A percentile compares a stretch with the other conserved stretches of the same genome.
These are phyloP conservation scores for Amoeboaphelidium protococcarum DNA, from an alignment of 371 early-diverging fungal species.

Conservation along the genomic window DNA sequence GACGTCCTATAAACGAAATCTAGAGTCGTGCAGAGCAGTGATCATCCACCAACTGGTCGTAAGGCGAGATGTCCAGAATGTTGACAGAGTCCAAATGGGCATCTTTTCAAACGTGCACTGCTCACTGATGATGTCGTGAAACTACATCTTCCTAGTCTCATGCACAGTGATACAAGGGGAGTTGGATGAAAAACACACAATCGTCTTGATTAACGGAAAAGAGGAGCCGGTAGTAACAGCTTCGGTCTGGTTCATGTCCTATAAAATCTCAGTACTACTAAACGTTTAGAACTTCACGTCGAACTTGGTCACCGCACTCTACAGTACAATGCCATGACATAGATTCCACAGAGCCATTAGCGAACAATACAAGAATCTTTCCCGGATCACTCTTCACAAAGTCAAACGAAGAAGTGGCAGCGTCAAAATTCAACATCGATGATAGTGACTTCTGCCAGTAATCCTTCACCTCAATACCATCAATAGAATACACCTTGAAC, in stretches of 20 bases:
- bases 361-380: slow-evolving; percentile 33
- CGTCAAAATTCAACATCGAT: slow-evolving; percentile 6
- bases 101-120: slow-evolving; percentile 15
- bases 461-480: slow-evolving; percentile 7
- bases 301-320: slow-evolving; percentile 25
- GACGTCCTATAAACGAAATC: slow-evolving; percentile 53
- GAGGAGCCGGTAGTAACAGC: no score
- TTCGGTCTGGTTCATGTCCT: no score
- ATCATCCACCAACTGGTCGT: slow-evolving; percentile 27
- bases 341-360: slow-evolving; percentile 24
- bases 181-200: slow-evolving; percentile 41
- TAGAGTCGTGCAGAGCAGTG: slow-evolving; percentile 53
- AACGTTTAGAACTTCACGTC: slow-evolving; percentile 27
- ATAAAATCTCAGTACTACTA: slow-evolving; percentile 35
- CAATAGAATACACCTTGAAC: slow-evolving; percentile 45
- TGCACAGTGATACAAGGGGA: slow-evolving; percentile 41
- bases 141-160: slow-evolving; percentile 45
- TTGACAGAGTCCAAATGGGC: slow-evolving; percentile 31
- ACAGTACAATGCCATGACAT: slow-evolving; percentile 48
- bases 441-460: slow-evolving; percentile 1
- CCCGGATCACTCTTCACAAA: slow-evolving; percentile 28
- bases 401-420: slow-evolving; percentile 35
- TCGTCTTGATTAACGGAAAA: no score
- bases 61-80: slow-evolving; percentile 32
- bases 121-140: slow-evolving; percentile 45